These are phyloP conservation scores for Pneumocystis jirovecii DNA, from an alignment of 1,139 yeast genomes.

Conservation along the genomic window DNA sequence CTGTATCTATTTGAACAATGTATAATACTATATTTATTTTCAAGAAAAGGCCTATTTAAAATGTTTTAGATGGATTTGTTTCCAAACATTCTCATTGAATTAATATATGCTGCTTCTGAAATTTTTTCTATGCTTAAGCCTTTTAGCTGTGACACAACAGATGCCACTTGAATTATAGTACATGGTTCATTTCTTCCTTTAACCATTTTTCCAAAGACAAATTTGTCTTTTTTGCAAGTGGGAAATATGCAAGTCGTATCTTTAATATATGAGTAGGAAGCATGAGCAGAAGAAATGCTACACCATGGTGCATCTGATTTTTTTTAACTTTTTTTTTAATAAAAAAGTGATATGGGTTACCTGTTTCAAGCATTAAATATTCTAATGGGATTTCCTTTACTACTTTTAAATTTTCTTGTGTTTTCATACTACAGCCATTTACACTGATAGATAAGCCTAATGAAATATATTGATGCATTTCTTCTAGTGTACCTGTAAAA, in stretches of 20 bases:
- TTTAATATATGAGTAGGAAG: slow-evolving; percentile 44
- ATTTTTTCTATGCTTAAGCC: slow-evolving; percentile 38
- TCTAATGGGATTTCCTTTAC: slow-evolving; percentile 53
- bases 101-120: slow-evolving; percentile 48
- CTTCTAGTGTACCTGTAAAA: slow-evolving; percentile 70
- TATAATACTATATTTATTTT: background rate
- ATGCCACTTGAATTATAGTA: slow-evolving; percentile 64
- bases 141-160: slow-evolving; percentile 50
- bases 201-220: slow-evolving; percentile 35
- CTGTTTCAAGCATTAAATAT: slow-evolving; percentile 53
- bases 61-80: background rate
- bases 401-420: slow-evolving; percentile 55
- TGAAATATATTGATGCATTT: slow-evolving; percentile 36
- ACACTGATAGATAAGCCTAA: slow-evolving; percentile 62
- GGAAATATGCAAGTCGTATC: slow-evolving; percentile 43
- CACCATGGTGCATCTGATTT: slow-evolving; percentile 80
- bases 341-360: background rate
- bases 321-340: background rate
- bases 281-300: slow-evolving; percentile 73
- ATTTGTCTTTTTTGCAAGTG: slow-evolving; percentile 44
- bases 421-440: slow-evolving; percentile 83
- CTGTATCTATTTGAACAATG: background rate
- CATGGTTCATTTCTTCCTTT: slow-evolving; percentile 90
- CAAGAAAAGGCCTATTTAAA: background rate
- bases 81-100: slow-evolving; percentile 42